A percentile compares a stretch with the other conserved stretches of the same genome.
Evolutionary conservation across 306 rosid genomes (phyloP).

Genomic region (Lupinus albus): DNA sequence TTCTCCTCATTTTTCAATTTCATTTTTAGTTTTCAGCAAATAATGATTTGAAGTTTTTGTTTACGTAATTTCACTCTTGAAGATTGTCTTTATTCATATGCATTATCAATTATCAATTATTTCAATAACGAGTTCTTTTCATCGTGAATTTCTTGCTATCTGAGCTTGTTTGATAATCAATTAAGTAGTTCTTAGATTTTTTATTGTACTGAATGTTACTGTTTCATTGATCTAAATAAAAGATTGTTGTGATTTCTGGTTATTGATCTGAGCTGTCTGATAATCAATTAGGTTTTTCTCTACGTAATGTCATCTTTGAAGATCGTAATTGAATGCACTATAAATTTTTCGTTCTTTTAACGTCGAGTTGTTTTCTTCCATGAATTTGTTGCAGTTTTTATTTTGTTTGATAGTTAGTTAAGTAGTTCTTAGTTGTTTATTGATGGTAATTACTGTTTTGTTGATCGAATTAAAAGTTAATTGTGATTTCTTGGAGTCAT

Average conservation of each 20-base stretch:
- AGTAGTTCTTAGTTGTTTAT: not conserved
- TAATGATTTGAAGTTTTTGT: too few species aligned
- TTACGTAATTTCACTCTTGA: too few species aligned
- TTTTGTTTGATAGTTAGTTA: not conserved
- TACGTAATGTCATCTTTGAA: not conserved
- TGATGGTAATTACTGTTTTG: conserved; percentile 27
- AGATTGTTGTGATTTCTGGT: conserved; percentile 16
- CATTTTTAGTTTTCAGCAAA: too few species aligned
- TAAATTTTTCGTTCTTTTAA: not conserved
- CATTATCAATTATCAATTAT: too few species aligned
- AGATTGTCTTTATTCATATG: too few species aligned
- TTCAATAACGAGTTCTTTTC: too few species aligned
- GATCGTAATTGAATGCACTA: not conserved
- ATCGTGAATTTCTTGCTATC: conserved; percentile 8
- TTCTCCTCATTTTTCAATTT: too few species aligned
- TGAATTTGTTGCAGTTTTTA: not conserved
- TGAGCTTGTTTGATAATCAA: conserved; percentile 1
- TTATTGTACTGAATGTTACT: conserved; percentile 1
- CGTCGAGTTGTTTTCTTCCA: conserved; percentile 18
- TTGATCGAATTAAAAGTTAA: not conserved
- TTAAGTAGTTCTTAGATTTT: not conserved
- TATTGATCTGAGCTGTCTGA: too few species aligned
- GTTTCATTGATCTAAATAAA: conserved; percentile 17
- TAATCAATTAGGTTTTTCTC: conserved; percentile 13
- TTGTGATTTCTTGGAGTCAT: conserved; percentile 18